A percentile compares a stretch with the other conserved stretches of the same genome.
Conservation (phyloP, 805 yeast genomes). For the Kazachstania martiniae region DNA sequence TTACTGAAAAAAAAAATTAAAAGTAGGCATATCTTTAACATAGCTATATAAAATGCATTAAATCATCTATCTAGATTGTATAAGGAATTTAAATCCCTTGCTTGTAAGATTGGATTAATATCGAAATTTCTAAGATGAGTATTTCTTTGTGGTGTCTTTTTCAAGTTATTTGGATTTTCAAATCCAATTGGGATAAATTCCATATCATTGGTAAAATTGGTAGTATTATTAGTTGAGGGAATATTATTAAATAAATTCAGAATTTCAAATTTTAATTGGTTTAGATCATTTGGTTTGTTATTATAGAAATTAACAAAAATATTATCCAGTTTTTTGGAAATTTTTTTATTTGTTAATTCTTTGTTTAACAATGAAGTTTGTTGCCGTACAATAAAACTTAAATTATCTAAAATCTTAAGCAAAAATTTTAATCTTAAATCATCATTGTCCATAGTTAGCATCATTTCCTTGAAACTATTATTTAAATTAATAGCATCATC, state of each 20-base stretch:
- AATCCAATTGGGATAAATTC: conserved; percentile 2
- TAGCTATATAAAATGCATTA: too few relatives aligned
- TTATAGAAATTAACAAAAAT: not conserved
- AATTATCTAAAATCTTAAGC: conserved; percentile 10
- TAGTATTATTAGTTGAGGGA: too few relatives aligned
- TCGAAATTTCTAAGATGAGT: too few relatives aligned
- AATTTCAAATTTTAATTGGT: not conserved
- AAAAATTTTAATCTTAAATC: conserved; percentile 7
- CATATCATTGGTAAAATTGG: too few relatives aligned
- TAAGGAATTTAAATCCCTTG: too few relatives aligned
- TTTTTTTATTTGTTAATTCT: conserved; percentile 10
- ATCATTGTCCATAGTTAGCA: conserved; percentile 4
- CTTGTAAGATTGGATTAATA: too few relatives aligned
- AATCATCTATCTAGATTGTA: too few relatives aligned
- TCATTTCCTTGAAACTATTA: conserved; percentile 8
- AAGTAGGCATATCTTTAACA: too few relatives aligned
- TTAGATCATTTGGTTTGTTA: not conserved
- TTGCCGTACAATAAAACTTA: conserved; percentile 14
- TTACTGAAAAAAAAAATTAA: too few relatives aligned
- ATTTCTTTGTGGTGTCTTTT: too few relatives aligned
- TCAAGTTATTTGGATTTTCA: not conserved
- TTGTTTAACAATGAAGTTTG: conserved; percentile 16
- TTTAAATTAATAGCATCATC: conserved; percentile 11
- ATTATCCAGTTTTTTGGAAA: conserved; percentile 1
- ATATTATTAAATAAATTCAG: too few relatives aligned